Conservation (phyloP, 2,329 filamentous ascomycete genomes). For the Chaetomiaceae sp. region DNA sequence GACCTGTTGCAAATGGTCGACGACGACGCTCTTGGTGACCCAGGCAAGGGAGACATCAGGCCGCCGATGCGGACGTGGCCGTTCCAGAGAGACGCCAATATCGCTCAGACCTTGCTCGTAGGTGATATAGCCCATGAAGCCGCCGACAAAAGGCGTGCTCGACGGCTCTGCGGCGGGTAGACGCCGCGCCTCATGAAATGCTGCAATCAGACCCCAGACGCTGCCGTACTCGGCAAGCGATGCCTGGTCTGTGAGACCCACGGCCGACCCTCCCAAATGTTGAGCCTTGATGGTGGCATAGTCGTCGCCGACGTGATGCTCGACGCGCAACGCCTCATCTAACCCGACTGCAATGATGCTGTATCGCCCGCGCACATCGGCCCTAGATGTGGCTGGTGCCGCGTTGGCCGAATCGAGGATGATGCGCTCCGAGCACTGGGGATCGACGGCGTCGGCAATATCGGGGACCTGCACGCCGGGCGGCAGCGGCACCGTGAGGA, state of each 20-base stretch:
- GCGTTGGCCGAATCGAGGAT: constrained; percentile 59
- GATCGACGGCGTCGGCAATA: constrained; percentile 49
- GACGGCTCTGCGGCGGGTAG: constrained; percentile 25
- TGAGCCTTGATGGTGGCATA: constrained; percentile 33
- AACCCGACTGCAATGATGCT: constrained; percentile 70
- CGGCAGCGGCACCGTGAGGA: constrained; percentile 41
- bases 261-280: constrained; percentile 8
- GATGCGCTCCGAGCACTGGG: constrained; percentile 42
- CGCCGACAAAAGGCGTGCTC: constrained; percentile 66
- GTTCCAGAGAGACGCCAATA: constrained; percentile 43
- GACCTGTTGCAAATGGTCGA: constrained; percentile 63
- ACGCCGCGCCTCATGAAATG: constrained; percentile 38
- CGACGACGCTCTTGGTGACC: constrained; percentile 70
- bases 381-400: constrained; percentile 35
- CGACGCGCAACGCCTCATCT: constrained; percentile 51
- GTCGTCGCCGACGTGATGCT: constrained; percentile 51
- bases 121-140: constrained; percentile 77
- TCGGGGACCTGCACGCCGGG: constrained; percentile 47
- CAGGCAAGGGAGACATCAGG: constrained; percentile 75
- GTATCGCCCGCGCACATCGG: constrained; percentile 55
- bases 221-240: constrained; percentile 29
- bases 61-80: constrained; percentile 38
- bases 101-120: constrained; percentile 75
- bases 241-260: constrained; percentile 29
- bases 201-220: constrained; percentile 50